phyloP scores from a whole-genome alignment of 2,329 filamentous ascomycete species.

The Trichoderma atroviride region DNA sequence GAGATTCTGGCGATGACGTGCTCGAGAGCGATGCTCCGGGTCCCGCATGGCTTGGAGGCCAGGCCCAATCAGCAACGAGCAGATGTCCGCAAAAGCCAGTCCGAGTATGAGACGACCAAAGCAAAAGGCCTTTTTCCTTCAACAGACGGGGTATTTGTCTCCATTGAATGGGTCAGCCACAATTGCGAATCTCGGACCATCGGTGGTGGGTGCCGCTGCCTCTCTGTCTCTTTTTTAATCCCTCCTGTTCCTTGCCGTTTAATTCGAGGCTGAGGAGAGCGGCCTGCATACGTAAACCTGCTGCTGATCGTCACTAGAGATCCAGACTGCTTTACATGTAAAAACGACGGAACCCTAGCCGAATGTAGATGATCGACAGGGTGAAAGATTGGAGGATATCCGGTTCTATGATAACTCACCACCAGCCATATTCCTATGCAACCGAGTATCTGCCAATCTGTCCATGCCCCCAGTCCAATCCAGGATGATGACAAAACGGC shows the following conservation, averaged over 20 bases:
- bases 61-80: slow-evolving; percentile 34
- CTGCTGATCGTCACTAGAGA: background rate
- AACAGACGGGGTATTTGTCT: background rate
- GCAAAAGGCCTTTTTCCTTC: background rate
- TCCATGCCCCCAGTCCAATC: background rate
- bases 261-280: background rate
- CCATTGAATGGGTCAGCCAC: slow-evolving; percentile 17
- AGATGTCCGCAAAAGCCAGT: slow-evolving; percentile 11
- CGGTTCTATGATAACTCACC: background rate
- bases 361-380: slow-evolving; percentile 3
- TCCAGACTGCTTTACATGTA: background rate
- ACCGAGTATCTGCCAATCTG: background rate
- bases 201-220: slow-evolving; percentile 27
- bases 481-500: background rate
- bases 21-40: slow-evolving; percentile 37
- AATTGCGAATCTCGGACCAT: slow-evolving; percentile 30
- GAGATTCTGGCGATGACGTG: slow-evolving; percentile 37
- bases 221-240: background rate
- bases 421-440: background rate
- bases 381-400: background rate
- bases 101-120: background rate
- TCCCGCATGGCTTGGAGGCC: slow-evolving; percentile 30
- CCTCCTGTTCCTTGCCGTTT: too few species aligned
- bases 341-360: background rate
- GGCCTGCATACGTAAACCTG: background rate